Evolutionary conservation across 768 basidiomycete genomes (phyloP).

Genomic region (Russula sp.): DNA sequence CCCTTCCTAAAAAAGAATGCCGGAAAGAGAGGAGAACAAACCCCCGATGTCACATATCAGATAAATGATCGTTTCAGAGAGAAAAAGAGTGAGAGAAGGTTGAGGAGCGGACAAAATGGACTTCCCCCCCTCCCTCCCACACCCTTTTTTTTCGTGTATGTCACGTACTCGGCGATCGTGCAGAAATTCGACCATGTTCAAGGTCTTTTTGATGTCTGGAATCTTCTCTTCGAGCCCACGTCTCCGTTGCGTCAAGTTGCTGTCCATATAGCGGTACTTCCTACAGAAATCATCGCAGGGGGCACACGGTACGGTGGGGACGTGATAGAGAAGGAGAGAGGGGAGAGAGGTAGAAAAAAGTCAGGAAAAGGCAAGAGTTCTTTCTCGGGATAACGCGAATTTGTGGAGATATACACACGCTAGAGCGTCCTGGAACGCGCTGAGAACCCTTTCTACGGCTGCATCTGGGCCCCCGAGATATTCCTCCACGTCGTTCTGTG

Average conservation of each 20-base stretch:
- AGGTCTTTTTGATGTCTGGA: slow-evolving; percentile 90
- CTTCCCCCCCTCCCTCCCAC: background rate
- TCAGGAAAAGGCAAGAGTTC: background rate
- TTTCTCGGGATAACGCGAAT: background rate
- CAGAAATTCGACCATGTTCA: slow-evolving; percentile 84
- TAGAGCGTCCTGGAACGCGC: slow-evolving; percentile 85
- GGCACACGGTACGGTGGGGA: background rate
- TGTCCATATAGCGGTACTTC: slow-evolving; percentile 98
- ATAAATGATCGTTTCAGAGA: background rate
- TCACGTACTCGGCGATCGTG: slow-evolving; percentile 62
- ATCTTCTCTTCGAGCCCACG: slow-evolving; percentile 88
- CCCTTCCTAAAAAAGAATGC: slow-evolving; percentile 48
- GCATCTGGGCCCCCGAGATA: slow-evolving; percentile 78
- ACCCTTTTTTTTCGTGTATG: too few relatives aligned
- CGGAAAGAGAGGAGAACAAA: background rate
- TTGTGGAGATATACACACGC: slow-evolving; percentile 59
- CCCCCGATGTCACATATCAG: background rate
- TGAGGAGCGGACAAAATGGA: slow-evolving; percentile 19
- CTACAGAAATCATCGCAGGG: slow-evolving; percentile 42
- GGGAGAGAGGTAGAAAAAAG: too few relatives aligned
- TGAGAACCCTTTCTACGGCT: slow-evolving; percentile 74
- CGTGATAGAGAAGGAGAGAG: background rate
- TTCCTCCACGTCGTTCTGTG: slow-evolving; percentile 80
- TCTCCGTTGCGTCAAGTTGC: slow-evolving; percentile 73
- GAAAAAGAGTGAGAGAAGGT: background rate